phyloP scores from a whole-genome alignment of 176 grass and related monocot species.

The Cenchrus purpureus region DNA sequence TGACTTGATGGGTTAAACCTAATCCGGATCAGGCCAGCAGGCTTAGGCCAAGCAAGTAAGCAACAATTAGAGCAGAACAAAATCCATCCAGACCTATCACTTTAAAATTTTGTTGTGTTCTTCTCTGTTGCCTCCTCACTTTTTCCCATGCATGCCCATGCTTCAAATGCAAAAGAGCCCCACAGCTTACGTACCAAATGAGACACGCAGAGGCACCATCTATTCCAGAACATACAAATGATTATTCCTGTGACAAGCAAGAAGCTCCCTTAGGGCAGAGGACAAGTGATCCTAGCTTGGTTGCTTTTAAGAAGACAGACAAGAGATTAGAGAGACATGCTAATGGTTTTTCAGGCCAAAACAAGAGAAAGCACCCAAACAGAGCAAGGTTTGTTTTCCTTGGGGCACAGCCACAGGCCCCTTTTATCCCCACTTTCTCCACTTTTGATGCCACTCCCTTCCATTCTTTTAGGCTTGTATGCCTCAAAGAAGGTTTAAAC shows the following conservation, averaged over 20 bases:
- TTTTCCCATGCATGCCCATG: constrained; percentile 30
- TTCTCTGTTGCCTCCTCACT: constrained; percentile 14
- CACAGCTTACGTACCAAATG: constrained; percentile 33
- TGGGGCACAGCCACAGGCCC: constrained; percentile 40
- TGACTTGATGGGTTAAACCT: constrained; percentile 13
- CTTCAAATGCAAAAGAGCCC: constrained; percentile 23
- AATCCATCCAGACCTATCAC: background rate
- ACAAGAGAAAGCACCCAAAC: constrained; percentile 92
- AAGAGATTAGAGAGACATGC: constrained; percentile 14
- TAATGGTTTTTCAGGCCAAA: constrained; percentile 46
- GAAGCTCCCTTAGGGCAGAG: constrained; percentile 63
- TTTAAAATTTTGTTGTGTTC: constrained; percentile 20
- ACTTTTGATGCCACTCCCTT: constrained; percentile 88
- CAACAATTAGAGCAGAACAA: constrained; percentile 1
- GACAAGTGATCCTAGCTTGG: constrained; percentile 66
- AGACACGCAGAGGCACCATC: constrained; percentile 43
- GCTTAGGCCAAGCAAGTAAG: background rate
- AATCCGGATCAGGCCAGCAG: background rate
- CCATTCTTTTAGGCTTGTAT: constrained; percentile 60
- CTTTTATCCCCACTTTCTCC: constrained; percentile 86
- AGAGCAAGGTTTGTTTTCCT: constrained; percentile 54
- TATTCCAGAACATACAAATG: constrained; percentile 28
- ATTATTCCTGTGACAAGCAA: constrained; percentile 76
- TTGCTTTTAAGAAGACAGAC: constrained; percentile 69
- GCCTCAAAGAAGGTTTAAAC: constrained; percentile 83